These are phyloP conservation scores for Didymella arachidicola DNA, from an alignment of 2,329 filamentous ascomycete species.

Conservation along the genomic window DNA sequence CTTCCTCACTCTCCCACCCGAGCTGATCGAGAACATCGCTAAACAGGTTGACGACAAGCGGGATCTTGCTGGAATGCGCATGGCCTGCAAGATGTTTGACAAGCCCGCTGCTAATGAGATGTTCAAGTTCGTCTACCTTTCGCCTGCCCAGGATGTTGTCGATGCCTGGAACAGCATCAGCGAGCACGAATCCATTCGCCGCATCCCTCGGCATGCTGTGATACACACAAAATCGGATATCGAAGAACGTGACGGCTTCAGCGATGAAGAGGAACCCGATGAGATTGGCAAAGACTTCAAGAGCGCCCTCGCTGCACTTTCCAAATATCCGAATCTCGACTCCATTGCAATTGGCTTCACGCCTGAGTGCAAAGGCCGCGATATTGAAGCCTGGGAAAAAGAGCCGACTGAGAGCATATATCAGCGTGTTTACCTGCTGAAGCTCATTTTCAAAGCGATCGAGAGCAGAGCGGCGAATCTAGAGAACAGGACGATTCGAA, in stretches of 20 bases:
- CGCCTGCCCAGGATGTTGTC: neutral
- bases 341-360: conserved; percentile 4
- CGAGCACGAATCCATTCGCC: conserved; percentile 10
- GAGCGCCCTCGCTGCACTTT: neutral
- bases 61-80: neutral
- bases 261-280: neutral
- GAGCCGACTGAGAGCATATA: neutral
- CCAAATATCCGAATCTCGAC: conserved; percentile 4
- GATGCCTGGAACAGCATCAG: conserved; percentile 28
- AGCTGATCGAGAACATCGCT: neutral
- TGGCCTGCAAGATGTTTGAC: conserved; percentile 1
- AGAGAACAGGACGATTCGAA: conserved; percentile 17
- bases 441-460: conserved; percentile 3
- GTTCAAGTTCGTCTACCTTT: conserved; percentile 3
- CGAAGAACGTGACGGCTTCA: neutral
- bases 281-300: conserved; percentile 1
- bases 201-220: conserved; percentile 14
- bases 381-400: neutral
- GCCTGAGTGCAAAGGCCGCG: neutral
- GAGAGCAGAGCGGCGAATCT: neutral
- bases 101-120: conserved; percentile 2
- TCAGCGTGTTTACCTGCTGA: neutral
- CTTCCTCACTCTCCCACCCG: neutral
- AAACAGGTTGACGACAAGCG: neutral
- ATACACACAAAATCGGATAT: conserved; percentile 11